Evolutionary conservation across 2,329 filamentous ascomycete species (phyloP), one percentile per base, ranked within the genome.

Genomic region (Sporothrix curviconia): DNA sequence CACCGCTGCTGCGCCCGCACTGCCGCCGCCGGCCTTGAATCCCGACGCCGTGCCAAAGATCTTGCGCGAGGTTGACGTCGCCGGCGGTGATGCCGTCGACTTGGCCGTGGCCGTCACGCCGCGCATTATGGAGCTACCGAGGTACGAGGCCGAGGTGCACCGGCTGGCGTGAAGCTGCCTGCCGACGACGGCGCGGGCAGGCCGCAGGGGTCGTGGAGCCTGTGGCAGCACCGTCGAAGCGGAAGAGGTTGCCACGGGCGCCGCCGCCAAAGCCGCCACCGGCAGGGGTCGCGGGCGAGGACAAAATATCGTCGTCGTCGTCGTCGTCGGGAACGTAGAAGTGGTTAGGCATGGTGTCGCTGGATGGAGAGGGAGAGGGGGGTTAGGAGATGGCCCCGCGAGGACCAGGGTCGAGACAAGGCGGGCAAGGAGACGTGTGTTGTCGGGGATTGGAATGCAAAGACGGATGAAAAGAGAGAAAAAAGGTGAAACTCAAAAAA

Each of bases 151-250:
- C 22, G 80, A 79, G 80, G 80, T 15, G 79, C 79, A 57, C 81
- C 81, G 15, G 74, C 73, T 1, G 80, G 79, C 1, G 80, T 82
- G 68, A 82, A 82, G 43, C 78, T 81, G 4, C 75, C 75, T 8
- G 74, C 73, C 7, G 78, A 78, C 28, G 80, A 79, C 9, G 79
- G 78, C 11, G 78, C 77, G 25, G 76, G 77, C 28, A 75, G 75
- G 0, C 75, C 79, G 17, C 75, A 76, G 5, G 80, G 79, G 80
- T 82, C 2, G 78, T 81, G 37, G 79, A 77, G 7, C 78, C 77
- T 51, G 58, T 55, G 32, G 32, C 51, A 14, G 74, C 70, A 8
- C 76, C 72, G 59, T 68, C 74, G 39, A 74, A 73, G 37, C 68
- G 69, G 40, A 74, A 76, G 42, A 70, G 65, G 37, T 68, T 72